These are phyloP conservation scores for Lentinus tigrinus DNA, from an alignment of 768 basidiomycete species.

Conservation along the genomic window DNA sequence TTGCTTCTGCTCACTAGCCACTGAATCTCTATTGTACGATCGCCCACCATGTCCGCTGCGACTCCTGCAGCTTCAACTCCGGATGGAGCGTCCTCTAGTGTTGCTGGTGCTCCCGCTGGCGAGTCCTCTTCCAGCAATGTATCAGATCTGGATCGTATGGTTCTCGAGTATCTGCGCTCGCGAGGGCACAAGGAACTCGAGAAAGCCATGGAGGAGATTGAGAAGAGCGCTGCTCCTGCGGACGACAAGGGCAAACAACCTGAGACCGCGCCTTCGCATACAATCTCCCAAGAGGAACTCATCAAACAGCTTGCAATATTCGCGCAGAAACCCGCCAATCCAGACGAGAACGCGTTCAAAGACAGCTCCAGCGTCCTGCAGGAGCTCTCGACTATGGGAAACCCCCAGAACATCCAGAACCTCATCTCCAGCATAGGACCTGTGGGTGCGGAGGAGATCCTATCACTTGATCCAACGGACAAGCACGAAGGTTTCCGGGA, in stretches of 20 bases:
- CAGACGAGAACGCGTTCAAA: constrained; percentile 70
- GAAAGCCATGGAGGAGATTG: constrained; percentile 41
- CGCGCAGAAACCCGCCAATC: constrained; percentile 63
- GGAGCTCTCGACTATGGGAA: constrained; percentile 67
- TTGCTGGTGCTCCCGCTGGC: constrained; percentile 35
- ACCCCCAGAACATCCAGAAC: constrained; percentile 69
- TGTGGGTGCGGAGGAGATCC: constrained; percentile 79
- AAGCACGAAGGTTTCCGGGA: constrained; percentile 85
- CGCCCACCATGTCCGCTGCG: constrained; percentile 41
- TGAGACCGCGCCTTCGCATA: constrained; percentile 14
- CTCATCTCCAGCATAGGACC: constrained; percentile 76
- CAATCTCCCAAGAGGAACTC: constrained; percentile 48
- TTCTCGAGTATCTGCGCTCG: constrained; percentile 48
- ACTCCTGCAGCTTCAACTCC: constrained; percentile 55
- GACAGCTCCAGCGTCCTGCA: constrained; percentile 65
- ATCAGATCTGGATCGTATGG: constrained; percentile 37
- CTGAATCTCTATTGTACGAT: constrained; percentile 6
- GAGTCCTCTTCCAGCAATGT: constrained; percentile 42
- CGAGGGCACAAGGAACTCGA: constrained; percentile 48
- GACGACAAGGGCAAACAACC: constrained; percentile 37
- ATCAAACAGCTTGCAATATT: constrained; percentile 63
- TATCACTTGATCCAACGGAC: constrained; percentile 80
- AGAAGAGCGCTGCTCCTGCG: constrained; percentile 27
- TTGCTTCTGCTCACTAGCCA: not conserved
- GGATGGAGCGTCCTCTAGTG: constrained; percentile 34